These are phyloP conservation scores for Tylopilus subfusipes DNA, from an alignment of 768 basidiomycete species.

Conservation along the genomic window DNA sequence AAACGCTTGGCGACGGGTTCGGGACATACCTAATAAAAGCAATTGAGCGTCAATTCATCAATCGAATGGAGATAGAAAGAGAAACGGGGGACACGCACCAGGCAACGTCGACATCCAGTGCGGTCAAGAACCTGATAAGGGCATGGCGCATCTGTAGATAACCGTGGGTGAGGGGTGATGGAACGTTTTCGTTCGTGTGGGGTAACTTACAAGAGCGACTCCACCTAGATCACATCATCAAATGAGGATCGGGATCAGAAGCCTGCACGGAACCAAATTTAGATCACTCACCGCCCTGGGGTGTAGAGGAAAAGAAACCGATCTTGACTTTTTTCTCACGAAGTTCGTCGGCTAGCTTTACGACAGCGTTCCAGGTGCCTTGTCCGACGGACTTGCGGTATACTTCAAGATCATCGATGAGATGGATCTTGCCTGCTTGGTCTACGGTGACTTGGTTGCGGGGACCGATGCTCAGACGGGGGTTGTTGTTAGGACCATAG, in stretches of 20 bases:
- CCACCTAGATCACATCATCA: conserved; percentile 55
- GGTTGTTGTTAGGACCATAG: conserved; percentile 80
- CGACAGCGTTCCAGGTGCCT: conserved; percentile 79
- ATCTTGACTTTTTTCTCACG: conserved; percentile 85
- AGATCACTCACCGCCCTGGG: conserved; percentile 72
- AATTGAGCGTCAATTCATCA: neutral
- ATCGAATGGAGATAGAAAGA: conserved; percentile 8
- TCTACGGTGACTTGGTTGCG: conserved; percentile 89
- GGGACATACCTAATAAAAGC: conserved; percentile 70
- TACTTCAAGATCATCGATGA: conserved; percentile 78
- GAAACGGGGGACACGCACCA: conserved; percentile 52
- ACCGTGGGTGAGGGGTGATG: conserved; percentile 14
- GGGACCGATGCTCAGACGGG: conserved; percentile 74
- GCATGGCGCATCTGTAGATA: conserved; percentile 83
- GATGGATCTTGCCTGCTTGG: conserved; percentile 79
- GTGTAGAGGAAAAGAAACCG: conserved; percentile 93
- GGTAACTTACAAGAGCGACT: conserved; percentile 75
- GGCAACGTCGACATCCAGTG: conserved; percentile 75
- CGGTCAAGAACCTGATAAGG: conserved; percentile 78
- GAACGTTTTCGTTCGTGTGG: conserved; percentile 11
- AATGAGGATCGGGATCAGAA: conserved; percentile 21
- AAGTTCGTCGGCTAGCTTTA: conserved; percentile 78
- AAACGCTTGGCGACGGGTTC: conserved; percentile 84
- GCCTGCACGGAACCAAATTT: conserved; percentile 2
- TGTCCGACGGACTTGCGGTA: conserved; percentile 69